A percentile compares a stretch with the other conserved stretches of the same genome.
phyloP scores from a whole-genome alignment of 371 early-diverging fungal species.

The Mortierella sp. region DNA sequence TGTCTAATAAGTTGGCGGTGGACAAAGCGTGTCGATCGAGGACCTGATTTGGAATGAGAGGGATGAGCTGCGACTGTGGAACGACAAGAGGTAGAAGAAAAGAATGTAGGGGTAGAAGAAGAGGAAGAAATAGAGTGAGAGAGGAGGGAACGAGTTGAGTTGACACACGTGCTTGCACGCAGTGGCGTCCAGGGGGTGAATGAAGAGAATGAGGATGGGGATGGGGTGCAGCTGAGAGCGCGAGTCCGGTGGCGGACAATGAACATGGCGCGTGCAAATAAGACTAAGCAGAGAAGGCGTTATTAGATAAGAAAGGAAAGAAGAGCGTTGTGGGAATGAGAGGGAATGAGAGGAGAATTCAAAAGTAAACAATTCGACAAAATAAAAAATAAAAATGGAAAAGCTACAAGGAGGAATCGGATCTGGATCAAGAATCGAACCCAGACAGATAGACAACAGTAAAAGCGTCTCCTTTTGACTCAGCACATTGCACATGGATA shows the following conservation, averaged over 20 bases:
- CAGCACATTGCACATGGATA: neutral
- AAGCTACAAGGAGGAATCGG: neutral
- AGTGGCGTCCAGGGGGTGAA: slow-evolving; percentile 15
- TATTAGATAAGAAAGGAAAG: neutral
- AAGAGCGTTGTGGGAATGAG: neutral
- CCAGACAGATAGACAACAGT: neutral
- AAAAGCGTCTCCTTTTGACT: neutral
- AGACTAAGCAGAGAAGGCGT: slow-evolving; percentile 3
- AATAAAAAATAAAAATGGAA: neutral
- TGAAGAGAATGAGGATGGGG: slow-evolving; percentile 5
- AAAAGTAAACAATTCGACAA: neutral
- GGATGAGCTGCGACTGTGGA: slow-evolving; percentile 4
- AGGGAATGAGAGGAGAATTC: neutral
- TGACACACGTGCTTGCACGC: slow-evolving; percentile 31
- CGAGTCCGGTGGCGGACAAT: slow-evolving; percentile 50
- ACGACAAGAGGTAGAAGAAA: slow-evolving; percentile 10
- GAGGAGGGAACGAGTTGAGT: neutral
- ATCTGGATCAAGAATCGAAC: neutral
- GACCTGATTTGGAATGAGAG: neutral
- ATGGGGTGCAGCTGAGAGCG: slow-evolving; percentile 19
- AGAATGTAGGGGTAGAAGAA: slow-evolving; percentile 8
- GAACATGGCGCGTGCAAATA: slow-evolving; percentile 46
- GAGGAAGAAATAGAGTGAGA: neutral
- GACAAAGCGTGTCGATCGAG: neutral
- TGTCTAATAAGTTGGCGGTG: slow-evolving; percentile 21